Percentiles rank a stretch among this genome's conserved stretches.
phyloP scores from a whole-genome alignment of 352 stramenopile genomes.

The Phytophthora niederhauseri region DNA sequence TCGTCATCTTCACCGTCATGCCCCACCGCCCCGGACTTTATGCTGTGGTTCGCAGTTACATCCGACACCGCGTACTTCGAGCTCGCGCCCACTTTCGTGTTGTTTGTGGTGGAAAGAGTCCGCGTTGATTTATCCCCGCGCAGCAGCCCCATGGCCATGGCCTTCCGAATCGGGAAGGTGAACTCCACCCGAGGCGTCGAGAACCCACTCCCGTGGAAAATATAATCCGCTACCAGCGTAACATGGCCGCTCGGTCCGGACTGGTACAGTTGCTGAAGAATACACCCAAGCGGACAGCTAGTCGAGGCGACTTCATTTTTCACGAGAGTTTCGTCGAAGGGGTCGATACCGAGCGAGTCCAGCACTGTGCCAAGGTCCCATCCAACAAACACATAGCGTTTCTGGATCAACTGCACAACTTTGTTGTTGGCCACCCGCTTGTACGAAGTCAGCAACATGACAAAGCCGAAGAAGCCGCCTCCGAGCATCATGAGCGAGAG shows the following conservation, averaged over 20 bases:
- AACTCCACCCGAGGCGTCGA: slow-evolving; percentile 36
- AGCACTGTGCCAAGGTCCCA: slow-evolving; percentile 51
- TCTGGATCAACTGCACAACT: slow-evolving; percentile 50
- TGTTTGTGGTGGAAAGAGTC: not conserved
- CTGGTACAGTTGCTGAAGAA: slow-evolving; percentile 56
- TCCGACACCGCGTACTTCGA: slow-evolving; percentile 25
- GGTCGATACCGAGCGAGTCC: slow-evolving; percentile 54
- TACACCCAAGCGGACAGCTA: slow-evolving; percentile 45
- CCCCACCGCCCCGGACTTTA: not conserved
- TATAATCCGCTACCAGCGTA: slow-evolving; percentile 51
- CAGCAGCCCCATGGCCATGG: slow-evolving; percentile 40
- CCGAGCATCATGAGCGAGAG: slow-evolving; percentile 39
- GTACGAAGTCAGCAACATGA: slow-evolving; percentile 50
- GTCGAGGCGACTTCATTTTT: slow-evolving; percentile 27
- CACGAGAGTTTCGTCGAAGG: slow-evolving; percentile 34
- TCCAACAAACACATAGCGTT: slow-evolving; percentile 53
- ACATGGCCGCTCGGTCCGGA: slow-evolving; percentile 56
- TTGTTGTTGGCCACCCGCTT: slow-evolving; percentile 49
- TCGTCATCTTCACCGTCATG: slow-evolving; percentile 14
- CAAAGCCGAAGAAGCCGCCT: slow-evolving; percentile 30
- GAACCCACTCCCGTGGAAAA: slow-evolving; percentile 53
- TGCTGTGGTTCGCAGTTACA: slow-evolving; percentile 14
- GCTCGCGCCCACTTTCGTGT: slow-evolving; percentile 17
- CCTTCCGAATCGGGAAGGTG: slow-evolving; percentile 41
- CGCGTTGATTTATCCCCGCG: slow-evolving; percentile 9